Conservation (phyloP, 2,329 filamentous ascomycete species). For the Geosmithia flava region DNA sequence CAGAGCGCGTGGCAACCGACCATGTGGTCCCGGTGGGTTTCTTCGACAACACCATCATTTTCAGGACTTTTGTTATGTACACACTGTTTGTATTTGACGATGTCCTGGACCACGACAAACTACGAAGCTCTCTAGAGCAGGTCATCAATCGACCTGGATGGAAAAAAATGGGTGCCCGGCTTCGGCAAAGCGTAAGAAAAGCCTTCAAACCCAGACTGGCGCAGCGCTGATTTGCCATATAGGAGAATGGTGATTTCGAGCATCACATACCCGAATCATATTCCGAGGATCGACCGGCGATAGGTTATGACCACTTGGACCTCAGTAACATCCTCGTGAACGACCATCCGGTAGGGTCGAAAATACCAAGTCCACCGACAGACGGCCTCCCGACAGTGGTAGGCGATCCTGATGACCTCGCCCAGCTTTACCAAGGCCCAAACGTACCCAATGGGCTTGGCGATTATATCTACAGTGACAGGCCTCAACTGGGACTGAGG, state of each 20-base stretch:
- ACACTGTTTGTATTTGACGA: constrained; percentile 14
- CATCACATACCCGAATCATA: constrained; percentile 26
- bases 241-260: constrained; percentile 18
- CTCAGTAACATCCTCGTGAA: constrained; percentile 12
- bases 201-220: neutral
- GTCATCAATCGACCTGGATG: constrained; percentile 9
- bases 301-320: constrained; percentile 18
- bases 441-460: constrained; percentile 12
- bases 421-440: constrained; percentile 7
- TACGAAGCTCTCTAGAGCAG: constrained; percentile 6
- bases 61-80: constrained; percentile 9
- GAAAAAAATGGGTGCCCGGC: constrained; percentile 11
- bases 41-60: constrained; percentile 12
- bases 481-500: constrained; percentile 26
- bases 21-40: constrained; percentile 11
- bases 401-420: constrained; percentile 10
- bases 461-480: constrained; percentile 23
- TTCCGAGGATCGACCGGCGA: constrained; percentile 16
- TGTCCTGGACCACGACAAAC: constrained; percentile 9
- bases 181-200: constrained; percentile 9
- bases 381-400: constrained; percentile 11
- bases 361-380: constrained; percentile 11
- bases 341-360: constrained; percentile 20
- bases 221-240: neutral
- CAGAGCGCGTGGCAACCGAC: constrained; percentile 4